These are phyloP conservation scores for Epichloe amarillans DNA, from an alignment of 2,329 filamentous ascomycete genomes.

Conservation along the genomic window DNA sequence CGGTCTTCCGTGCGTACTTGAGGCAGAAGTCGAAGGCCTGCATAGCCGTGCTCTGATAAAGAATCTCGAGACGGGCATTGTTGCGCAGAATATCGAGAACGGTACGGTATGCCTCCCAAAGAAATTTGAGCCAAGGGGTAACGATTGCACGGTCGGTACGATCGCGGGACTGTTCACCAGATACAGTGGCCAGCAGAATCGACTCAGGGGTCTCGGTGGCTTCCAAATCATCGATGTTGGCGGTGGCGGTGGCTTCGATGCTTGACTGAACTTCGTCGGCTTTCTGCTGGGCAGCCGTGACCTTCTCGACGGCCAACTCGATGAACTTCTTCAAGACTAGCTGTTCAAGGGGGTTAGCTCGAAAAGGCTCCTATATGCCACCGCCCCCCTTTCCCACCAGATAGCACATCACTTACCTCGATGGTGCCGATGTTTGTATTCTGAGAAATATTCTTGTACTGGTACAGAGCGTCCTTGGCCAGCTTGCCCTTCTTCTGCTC, in stretches of 20 bases:
- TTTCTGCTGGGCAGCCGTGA: constrained; percentile 88
- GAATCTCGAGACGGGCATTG: constrained; percentile 91
- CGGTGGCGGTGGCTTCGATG: constrained; percentile 57
- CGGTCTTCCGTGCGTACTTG: constrained; percentile 96
- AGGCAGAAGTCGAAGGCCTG: constrained; percentile 98
- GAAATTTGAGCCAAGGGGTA: constrained; percentile 97
- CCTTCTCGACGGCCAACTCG: constrained; percentile 90
- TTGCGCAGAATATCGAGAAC: constrained; percentile 98
- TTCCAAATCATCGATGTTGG: constrained; percentile 87
- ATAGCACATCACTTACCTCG: constrained; percentile 45
- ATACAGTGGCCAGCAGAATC: constrained; percentile 93
- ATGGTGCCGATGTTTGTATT: constrained; percentile 98
- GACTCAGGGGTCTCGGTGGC: constrained; percentile 96
- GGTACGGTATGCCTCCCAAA: constrained; percentile 98
- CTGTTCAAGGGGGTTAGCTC: constrained; percentile 25
- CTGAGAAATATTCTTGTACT: constrained; percentile 99
- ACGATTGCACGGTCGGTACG: constrained; percentile 96
- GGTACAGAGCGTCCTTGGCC: constrained; percentile 96
- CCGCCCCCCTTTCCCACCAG: no score
- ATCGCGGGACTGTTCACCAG: constrained; percentile 92
- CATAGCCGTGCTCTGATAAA: constrained; percentile 96
- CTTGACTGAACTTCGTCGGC: constrained; percentile 87
- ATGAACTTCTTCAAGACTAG: constrained; percentile 96
- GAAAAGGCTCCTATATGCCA: neutral
- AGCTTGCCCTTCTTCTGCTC: constrained; percentile 97